Percentiles rank a stretch among this genome's conserved stretches.
Conservation (phyloP, 2,329 filamentous ascomycete species). For the Calonectria leucothoes region DNA sequence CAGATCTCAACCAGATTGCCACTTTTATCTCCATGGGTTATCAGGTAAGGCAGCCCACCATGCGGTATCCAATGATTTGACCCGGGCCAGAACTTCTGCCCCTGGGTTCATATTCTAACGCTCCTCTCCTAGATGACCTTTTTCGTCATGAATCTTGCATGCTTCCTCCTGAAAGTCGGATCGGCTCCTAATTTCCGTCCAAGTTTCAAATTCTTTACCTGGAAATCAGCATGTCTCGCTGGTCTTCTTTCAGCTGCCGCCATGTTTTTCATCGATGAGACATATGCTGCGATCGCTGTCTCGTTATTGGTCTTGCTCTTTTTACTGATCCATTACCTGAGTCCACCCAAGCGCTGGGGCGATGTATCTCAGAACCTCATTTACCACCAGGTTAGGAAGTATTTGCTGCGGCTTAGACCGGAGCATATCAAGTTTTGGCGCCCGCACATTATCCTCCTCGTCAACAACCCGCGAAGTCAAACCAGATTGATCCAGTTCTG, state of each 20-base stretch:
- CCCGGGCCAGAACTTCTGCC: background rate
- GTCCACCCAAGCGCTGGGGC: slow-evolving; percentile 88
- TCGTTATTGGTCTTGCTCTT: slow-evolving; percentile 82
- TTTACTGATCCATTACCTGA: slow-evolving; percentile 85
- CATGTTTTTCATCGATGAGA: slow-evolving; percentile 91
- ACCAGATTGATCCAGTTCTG: slow-evolving; percentile 90
- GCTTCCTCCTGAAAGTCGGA: slow-evolving; percentile 86
- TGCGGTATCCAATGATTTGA: background rate
- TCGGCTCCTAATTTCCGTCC: slow-evolving; percentile 91
- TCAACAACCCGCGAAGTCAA: slow-evolving; percentile 85
- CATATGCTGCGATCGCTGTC: slow-evolving; percentile 82
- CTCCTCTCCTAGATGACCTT: slow-evolving; percentile 77
- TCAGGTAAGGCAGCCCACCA: slow-evolving; percentile 61
- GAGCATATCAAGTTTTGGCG: slow-evolving; percentile 97
- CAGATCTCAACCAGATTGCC: slow-evolving; percentile 88
- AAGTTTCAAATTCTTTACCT: slow-evolving; percentile 90
- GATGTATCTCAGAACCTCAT: slow-evolving; percentile 92
- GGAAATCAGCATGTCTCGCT: slow-evolving; percentile 82
- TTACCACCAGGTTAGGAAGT: slow-evolving; percentile 87
- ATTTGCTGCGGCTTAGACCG: slow-evolving; percentile 82
- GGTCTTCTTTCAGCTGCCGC: slow-evolving; percentile 80
- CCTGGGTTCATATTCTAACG: slow-evolving; percentile 13
- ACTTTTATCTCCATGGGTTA: slow-evolving; percentile 93
- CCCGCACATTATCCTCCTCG: slow-evolving; percentile 85
- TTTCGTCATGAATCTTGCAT: slow-evolving; percentile 87